These are phyloP conservation scores for Daldinia grandis DNA, from an alignment of 495 filamentous ascomycete species.

Conservation along the genomic window DNA sequence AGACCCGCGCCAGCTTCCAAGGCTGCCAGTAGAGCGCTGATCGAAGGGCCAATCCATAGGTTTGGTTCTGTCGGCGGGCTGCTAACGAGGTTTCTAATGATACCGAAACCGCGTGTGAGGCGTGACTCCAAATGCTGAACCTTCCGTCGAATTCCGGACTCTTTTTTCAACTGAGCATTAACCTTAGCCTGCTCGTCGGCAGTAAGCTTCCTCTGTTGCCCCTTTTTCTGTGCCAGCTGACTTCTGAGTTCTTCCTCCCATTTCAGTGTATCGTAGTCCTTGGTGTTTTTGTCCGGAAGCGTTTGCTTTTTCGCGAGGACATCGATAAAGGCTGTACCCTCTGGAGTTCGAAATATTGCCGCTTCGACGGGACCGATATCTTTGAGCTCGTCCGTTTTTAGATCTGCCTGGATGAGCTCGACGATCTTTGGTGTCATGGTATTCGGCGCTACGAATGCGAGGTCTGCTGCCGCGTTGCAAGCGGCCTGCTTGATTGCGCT, in stretches of 20 bases:
- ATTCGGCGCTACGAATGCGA: slow-evolving; percentile 93
- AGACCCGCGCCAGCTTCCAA: slow-evolving; percentile 82
- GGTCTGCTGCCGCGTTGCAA: slow-evolving; percentile 81
- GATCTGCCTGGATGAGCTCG: slow-evolving; percentile 71
- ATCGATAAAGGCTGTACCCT: slow-evolving; percentile 87
- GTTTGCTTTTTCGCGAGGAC: slow-evolving; percentile 82
- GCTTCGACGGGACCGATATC: slow-evolving; percentile 84
- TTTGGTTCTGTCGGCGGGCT: slow-evolving; percentile 86
- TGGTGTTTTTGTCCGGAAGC: slow-evolving; percentile 79
- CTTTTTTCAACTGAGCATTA: slow-evolving; percentile 88
- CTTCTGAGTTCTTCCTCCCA: slow-evolving; percentile 94
- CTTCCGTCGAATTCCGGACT: slow-evolving; percentile 75
- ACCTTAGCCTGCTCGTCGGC: slow-evolving; percentile 88
- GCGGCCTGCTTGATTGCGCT: slow-evolving; percentile 70
- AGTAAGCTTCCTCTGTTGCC: slow-evolving; percentile 88
- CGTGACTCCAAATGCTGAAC: slow-evolving; percentile 72
- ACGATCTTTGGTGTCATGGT: slow-evolving; percentile 79
- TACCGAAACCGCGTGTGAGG: slow-evolving; percentile 80
- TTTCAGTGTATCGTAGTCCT: slow-evolving; percentile 93
- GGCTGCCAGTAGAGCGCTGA: slow-evolving; percentile 72
- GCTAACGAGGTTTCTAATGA: slow-evolving; percentile 80
- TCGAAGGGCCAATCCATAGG: slow-evolving; percentile 83
- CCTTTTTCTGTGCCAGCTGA: slow-evolving; percentile 91
- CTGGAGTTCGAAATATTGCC: slow-evolving; percentile 87
- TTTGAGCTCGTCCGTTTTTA: slow-evolving; percentile 70